phyloP scores from a whole-genome alignment of 495 filamentous ascomycete species.

The Neurospora sp. region DNA sequence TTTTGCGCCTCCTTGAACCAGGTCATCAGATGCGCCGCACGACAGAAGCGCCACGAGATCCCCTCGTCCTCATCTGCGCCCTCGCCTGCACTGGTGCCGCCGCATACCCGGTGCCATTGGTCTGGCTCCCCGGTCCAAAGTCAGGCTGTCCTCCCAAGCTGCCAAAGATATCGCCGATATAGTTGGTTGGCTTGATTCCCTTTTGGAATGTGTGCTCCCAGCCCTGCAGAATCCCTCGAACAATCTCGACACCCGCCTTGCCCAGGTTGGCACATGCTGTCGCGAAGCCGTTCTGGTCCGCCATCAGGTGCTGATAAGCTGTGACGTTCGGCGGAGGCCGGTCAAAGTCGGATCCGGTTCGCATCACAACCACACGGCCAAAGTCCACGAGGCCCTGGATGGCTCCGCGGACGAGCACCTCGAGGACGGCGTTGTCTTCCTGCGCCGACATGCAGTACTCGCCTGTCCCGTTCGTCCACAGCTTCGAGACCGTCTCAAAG shows the following conservation, averaged over 20 bases:
- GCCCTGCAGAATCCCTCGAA: constrained; percentile 49
- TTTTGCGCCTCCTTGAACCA: too few relatives aligned
- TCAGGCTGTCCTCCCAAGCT: constrained; percentile 54
- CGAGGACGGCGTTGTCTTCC: constrained; percentile 65
- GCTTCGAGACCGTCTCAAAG: constrained; percentile 53
- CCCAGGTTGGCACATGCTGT: constrained; percentile 56
- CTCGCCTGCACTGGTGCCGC: background rate
- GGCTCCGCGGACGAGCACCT: constrained; percentile 53
- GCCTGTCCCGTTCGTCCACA: constrained; percentile 59
- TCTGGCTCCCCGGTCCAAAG: constrained; percentile 48
- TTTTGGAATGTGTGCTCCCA: constrained; percentile 50
- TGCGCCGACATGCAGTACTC: constrained; percentile 62
- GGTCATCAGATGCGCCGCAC: background rate
- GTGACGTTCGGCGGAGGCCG: constrained; percentile 49
- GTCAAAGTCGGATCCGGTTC: constrained; percentile 64
- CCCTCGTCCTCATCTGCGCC: background rate
- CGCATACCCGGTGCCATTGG: constrained; percentile 13
- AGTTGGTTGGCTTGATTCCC: constrained; percentile 55
- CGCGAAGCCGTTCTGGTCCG: constrained; percentile 50
- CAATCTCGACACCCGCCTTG: constrained; percentile 53
- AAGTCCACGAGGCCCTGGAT: constrained; percentile 51
- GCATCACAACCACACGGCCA: constrained; percentile 60
- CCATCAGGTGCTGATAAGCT: constrained; percentile 46
- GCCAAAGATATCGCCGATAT: constrained; percentile 65
- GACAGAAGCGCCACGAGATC: background rate